A percentile compares a stretch with the other conserved stretches of the same genome.
These are phyloP conservation scores for Turritis glabra DNA, from an alignment of 345 rosid genomes.

Conservation along the genomic window DNA sequence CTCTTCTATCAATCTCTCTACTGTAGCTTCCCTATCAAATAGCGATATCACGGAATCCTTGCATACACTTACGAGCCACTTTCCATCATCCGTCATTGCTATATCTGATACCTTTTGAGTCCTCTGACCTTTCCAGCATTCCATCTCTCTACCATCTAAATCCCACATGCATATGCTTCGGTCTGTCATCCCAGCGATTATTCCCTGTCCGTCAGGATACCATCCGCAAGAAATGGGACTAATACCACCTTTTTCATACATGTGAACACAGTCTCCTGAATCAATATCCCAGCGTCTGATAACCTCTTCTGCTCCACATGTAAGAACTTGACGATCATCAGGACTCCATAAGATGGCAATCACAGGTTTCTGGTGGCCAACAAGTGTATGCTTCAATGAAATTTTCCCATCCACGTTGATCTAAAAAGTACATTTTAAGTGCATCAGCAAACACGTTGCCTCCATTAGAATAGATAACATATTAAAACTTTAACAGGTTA, in stretches of 20 bases:
- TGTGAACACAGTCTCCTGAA: constrained; percentile 59
- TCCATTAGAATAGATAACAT: constrained; percentile 1
- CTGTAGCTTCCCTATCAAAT: constrained; percentile 55
- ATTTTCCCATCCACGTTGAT: constrained; percentile 47
- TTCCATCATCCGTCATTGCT: constrained; percentile 67
- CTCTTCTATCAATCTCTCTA: constrained; percentile 63
- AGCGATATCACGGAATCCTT: constrained; percentile 54
- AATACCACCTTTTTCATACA: constrained; percentile 53
- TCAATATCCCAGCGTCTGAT: constrained; percentile 63
- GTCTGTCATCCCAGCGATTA: constrained; percentile 61
- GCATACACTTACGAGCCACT: constrained; percentile 58
- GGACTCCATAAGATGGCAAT: constrained; percentile 65
- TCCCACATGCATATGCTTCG: constrained; percentile 72
- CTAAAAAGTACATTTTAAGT: constrained; percentile 36
- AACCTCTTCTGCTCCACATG: constrained; percentile 69
- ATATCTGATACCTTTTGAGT: constrained; percentile 62
- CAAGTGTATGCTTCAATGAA: constrained; percentile 51
- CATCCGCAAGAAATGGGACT: constrained; percentile 75
- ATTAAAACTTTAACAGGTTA: neutral
- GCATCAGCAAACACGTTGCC: constrained; percentile 22
- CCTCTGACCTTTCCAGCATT: constrained; percentile 69
- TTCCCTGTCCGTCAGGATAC: constrained; percentile 55
- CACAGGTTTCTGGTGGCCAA: constrained; percentile 59
- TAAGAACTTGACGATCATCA: constrained; percentile 60
- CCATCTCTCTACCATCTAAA: constrained; percentile 64